phyloP scores from a whole-genome alignment of 192 early-diverging fungal species.

The Coemansia sp. region DNA sequence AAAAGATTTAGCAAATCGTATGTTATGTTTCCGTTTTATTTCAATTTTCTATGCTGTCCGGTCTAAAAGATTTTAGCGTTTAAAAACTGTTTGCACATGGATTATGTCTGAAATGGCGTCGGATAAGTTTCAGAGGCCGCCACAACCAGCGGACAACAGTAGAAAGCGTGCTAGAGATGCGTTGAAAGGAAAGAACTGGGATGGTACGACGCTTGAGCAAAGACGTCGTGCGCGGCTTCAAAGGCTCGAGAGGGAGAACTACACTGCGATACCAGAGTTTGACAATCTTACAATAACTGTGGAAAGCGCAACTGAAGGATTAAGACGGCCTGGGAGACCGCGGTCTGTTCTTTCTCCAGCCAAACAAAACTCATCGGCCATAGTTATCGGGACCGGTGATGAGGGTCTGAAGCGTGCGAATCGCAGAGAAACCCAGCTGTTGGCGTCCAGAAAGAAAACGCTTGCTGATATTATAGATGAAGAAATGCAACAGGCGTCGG shows the following conservation, averaged over 20 bases:
- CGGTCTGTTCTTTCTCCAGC: slow-evolving; percentile 11
- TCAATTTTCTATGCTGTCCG: no score
- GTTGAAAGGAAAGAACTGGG: slow-evolving; percentile 27
- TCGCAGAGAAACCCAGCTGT: slow-evolving; percentile 30
- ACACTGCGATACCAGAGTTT: slow-evolving; percentile 38
- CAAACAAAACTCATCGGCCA: slow-evolving; percentile 15
- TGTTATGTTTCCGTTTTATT: no score
- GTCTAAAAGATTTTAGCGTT: no score
- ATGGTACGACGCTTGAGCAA: slow-evolving; percentile 39
- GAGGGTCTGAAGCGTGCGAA: slow-evolving; percentile 32
- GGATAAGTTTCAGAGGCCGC: not conserved
- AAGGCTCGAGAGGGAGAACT: slow-evolving; percentile 44
- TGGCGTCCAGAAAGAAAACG: slow-evolving; percentile 20
- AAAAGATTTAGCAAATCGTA: no score
- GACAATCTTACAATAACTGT: slow-evolving; percentile 20
- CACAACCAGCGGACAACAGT: not conserved
- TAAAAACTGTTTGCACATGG: not conserved
- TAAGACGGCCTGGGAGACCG: slow-evolving; percentile 12
- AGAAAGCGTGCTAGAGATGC: not conserved
- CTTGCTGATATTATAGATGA: slow-evolving; percentile 31
- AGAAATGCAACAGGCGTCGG: slow-evolving; percentile 1
- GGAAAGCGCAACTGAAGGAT: not conserved
- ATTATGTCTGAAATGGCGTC: not conserved
- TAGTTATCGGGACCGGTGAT: slow-evolving; percentile 20
- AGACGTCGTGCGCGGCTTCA: slow-evolving; percentile 37